A percentile compares a stretch with the other conserved stretches of the same genome.
These are phyloP conservation scores for Simplicillium aogashimaense DNA, from an alignment of 2,329 filamentous ascomycete species.

Conservation along the genomic window DNA sequence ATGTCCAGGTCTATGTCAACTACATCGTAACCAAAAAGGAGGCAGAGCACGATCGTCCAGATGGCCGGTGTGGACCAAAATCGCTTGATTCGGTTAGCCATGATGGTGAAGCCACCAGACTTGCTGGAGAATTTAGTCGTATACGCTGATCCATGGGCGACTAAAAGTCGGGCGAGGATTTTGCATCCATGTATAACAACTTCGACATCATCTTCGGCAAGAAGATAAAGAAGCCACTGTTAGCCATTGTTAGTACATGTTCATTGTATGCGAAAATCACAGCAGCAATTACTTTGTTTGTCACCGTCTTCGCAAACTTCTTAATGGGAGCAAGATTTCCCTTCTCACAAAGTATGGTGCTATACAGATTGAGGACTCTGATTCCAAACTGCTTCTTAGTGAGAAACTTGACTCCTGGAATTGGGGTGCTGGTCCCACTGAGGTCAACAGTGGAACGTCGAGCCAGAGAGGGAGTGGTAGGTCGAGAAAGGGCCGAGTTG, in stretches of 20 bases:
- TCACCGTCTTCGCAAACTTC: conserved; percentile 89
- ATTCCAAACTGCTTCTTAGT: conserved; percentile 64
- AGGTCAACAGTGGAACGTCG: conserved; percentile 27
- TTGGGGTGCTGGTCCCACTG: conserved; percentile 17
- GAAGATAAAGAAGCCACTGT: conserved; percentile 82
- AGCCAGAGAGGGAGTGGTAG: conserved; percentile 27
- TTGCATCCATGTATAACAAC: conserved; percentile 73
- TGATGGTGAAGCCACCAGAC: conserved; percentile 77
- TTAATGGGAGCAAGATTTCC: conserved; percentile 59
- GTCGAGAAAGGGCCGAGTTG: conserved; percentile 24
- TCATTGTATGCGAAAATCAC: not conserved
- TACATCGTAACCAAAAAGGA: conserved; percentile 79
- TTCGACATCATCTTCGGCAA: conserved; percentile 77
- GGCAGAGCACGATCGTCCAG: conserved; percentile 82
- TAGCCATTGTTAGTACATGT: conserved; percentile 8
- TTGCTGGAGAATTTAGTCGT: conserved; percentile 76
- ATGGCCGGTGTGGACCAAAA: conserved; percentile 83
- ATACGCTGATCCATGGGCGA: conserved; percentile 73
- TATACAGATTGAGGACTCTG: conserved; percentile 67
- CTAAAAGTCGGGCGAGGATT: conserved; percentile 73
- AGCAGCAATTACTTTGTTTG: conserved; percentile 64
- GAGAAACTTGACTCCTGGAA: conserved; percentile 25
- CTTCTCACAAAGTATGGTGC: conserved; percentile 66
- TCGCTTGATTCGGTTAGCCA: conserved; percentile 69
- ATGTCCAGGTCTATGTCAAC: conserved; percentile 63